Conservation (phyloP, 352 stramenopile genomes). For the Globisporangium uncinulatum region DNA sequence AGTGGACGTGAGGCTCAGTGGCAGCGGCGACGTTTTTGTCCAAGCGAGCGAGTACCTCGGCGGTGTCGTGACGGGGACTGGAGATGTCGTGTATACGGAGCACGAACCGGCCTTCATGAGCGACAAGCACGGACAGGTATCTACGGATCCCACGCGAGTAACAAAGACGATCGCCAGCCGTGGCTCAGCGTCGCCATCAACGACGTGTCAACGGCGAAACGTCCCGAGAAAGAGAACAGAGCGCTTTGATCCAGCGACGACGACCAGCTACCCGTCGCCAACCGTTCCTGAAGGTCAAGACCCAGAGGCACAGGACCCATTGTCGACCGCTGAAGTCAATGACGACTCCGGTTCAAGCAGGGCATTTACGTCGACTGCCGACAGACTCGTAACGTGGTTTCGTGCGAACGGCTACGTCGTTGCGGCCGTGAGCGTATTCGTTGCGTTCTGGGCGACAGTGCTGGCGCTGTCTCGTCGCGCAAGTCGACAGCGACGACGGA, state of each 20-base stretch:
- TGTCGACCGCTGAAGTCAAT: no score
- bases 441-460: slow-evolving; percentile 1
- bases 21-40: slow-evolving; percentile 19
- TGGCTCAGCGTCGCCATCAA: background rate
- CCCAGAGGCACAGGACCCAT: no score
- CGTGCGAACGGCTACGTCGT: background rate
- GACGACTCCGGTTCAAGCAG: background rate
- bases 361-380: background rate
- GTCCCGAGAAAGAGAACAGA: background rate
- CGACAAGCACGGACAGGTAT: slow-evolving; percentile 1
- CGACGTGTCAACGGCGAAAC: background rate
- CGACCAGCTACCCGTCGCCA: no score
- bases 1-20: slow-evolving; percentile 15
- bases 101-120: slow-evolving; percentile 1
- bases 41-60: slow-evolving; percentile 18
- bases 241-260: background rate
- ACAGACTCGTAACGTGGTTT: background rate
- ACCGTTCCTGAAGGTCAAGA: no score
- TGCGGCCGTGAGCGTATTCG: background rate
- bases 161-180: slow-evolving; percentile 2
- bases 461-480: background rate
- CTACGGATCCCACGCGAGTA: background rate
- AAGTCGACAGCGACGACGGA: background rate
- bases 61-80: slow-evolving; percentile 12
- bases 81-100: slow-evolving; percentile 6